Percentiles rank a stretch among this genome's conserved stretches.
Conservation (phyloP, 768 basidiomycete genomes). For the Naganishia vaughanmartiniae region DNA sequence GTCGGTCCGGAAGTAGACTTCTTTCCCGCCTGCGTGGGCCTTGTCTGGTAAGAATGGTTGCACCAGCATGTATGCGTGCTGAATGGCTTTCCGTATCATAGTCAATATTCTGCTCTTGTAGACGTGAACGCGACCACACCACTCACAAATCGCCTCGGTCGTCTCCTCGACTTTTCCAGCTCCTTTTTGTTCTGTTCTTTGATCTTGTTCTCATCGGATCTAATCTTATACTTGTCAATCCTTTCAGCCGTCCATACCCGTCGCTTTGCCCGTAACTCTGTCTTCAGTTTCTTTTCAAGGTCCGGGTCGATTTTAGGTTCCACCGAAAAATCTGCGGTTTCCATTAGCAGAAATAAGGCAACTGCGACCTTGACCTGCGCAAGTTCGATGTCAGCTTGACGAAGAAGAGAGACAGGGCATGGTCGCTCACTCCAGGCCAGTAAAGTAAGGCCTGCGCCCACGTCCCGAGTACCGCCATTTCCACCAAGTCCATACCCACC, state of each 20-base stretch:
- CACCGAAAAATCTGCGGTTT: constrained; percentile 23
- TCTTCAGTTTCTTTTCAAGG: not conserved
- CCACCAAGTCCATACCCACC: constrained; percentile 10
- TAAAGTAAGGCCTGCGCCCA: constrained; percentile 13
- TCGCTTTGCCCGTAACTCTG: not conserved
- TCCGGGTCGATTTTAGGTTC: constrained; percentile 18
- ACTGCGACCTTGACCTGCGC: constrained; percentile 19
- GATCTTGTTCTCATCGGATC: not conserved
- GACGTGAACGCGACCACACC: too few relatives aligned
- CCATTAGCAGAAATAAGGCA: constrained; percentile 21
- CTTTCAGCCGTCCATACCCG: constrained; percentile 11
- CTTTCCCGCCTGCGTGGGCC: constrained; percentile 17
- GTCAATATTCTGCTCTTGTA: too few relatives aligned
- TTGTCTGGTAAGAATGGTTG: constrained; percentile 19
- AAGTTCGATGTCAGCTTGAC: too few relatives aligned
- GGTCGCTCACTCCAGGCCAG: constrained; percentile 17
- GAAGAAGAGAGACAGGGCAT: not conserved
- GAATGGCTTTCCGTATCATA: too few relatives aligned
- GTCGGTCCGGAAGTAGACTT: constrained; percentile 5
- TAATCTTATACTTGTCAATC: constrained; percentile 24
- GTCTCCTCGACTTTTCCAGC: not conserved
- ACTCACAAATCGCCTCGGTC: constrained; percentile 21
- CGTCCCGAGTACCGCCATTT: constrained; percentile 13
- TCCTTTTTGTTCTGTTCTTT: constrained; percentile 12
- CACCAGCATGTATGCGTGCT: constrained; percentile 26